phyloP scores from a whole-genome alignment of 2,329 filamentous ascomycete species.

The Cladobotryum protrusum region DNA sequence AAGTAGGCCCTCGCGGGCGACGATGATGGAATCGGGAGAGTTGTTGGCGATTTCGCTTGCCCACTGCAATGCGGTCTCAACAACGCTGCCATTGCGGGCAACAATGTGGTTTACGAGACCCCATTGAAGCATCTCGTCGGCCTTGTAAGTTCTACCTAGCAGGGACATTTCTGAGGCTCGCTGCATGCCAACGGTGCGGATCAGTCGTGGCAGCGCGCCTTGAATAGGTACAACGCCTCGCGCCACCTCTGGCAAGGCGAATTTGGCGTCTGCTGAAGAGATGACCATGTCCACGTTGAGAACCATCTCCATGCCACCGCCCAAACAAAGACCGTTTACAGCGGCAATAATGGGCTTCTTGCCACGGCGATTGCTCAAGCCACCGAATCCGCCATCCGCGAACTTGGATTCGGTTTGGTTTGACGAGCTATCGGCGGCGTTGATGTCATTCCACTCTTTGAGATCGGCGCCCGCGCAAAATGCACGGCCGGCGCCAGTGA shows the following conservation, averaged over 20 bases:
- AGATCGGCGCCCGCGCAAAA: constrained; percentile 65
- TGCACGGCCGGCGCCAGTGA: constrained; percentile 56
- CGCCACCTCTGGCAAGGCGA: constrained; percentile 66
- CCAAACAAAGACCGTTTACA: constrained; percentile 68
- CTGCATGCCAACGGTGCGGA: constrained; percentile 59
- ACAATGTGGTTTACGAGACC: constrained; percentile 66
- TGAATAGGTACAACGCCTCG: constrained; percentile 66
- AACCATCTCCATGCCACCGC: constrained; percentile 72
- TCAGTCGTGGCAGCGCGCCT: constrained; percentile 62
- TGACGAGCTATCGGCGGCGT: constrained; percentile 19
- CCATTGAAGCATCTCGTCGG: constrained; percentile 56
- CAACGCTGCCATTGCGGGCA: constrained; percentile 34
- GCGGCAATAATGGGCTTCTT: constrained; percentile 72
- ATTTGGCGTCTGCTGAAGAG: constrained; percentile 51
- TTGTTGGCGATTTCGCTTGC: constrained; percentile 57
- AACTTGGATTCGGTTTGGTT: constrained; percentile 15
- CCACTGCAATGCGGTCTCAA: constrained; percentile 54
- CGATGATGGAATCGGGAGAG: constrained; percentile 70
- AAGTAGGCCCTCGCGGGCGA: constrained; percentile 65
- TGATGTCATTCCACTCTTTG: constrained; percentile 52
- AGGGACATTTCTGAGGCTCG: constrained; percentile 67
- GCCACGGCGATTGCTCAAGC: constrained; percentile 57
- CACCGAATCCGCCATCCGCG: constrained; percentile 54
- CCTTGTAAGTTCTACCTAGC: constrained; percentile 53
- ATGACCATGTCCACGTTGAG: constrained; percentile 68